Conservation (phyloP, 768 basidiomycete species). For the Goffeauzyma gilvescens region DNA sequence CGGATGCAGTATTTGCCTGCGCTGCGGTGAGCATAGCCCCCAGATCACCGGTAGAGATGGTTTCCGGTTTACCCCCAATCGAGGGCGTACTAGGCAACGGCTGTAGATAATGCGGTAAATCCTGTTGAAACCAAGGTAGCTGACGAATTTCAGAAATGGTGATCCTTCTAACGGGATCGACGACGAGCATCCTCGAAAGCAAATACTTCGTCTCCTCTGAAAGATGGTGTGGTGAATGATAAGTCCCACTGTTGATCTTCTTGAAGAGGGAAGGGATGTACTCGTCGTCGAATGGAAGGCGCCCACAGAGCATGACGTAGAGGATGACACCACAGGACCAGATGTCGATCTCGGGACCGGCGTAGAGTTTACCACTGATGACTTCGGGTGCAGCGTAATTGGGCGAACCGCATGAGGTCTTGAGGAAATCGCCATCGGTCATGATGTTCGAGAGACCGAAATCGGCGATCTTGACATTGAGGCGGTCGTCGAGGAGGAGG, state of each 20-base stretch:
- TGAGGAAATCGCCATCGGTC: constrained; percentile 86
- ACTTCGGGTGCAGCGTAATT: constrained; percentile 99
- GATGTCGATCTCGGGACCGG: constrained; percentile 94
- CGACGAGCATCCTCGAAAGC: constrained; percentile 72
- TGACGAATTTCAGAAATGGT: constrained; percentile 78
- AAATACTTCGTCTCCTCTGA: constrained; percentile 58
- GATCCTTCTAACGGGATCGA: constrained; percentile 86
- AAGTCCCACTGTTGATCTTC: constrained; percentile 82
- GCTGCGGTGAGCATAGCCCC: constrained; percentile 15
- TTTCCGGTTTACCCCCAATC: no score
- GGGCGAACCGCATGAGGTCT: constrained; percentile 92
- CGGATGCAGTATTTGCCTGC: no score
- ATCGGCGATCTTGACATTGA: constrained; percentile 85
- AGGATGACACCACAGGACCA: constrained; percentile 99
- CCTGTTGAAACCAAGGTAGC: constrained; percentile 73
- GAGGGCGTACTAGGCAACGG: constrained; percentile 49
- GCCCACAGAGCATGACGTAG: constrained; percentile 90
- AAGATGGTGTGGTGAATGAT: constrained; percentile 64
- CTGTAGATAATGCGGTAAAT: constrained; percentile 65
- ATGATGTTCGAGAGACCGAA: constrained; percentile 93
- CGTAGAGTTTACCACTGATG: constrained; percentile 82
- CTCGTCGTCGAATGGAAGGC: constrained; percentile 92
- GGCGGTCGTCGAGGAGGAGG: constrained; percentile 32
- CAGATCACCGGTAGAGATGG: constrained; percentile 18
- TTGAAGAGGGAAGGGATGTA: constrained; percentile 80